These are phyloP conservation scores for Lyophyllum atratum DNA, from an alignment of 768 basidiomycete species.

Conservation along the genomic window DNA sequence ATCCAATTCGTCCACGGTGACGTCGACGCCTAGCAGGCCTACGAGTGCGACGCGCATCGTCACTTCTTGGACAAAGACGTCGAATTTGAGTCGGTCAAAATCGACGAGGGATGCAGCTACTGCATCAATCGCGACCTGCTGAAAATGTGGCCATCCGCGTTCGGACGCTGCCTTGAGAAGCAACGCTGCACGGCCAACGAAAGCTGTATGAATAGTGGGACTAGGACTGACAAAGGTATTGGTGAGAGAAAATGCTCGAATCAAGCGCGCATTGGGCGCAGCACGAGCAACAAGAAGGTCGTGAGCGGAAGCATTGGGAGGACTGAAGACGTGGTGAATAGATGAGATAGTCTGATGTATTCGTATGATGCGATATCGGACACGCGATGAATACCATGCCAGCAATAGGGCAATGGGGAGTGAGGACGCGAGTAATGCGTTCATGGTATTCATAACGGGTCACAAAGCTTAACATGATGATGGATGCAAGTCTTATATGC, in stretches of 20 bases:
- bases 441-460: constrained; percentile 8
- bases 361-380: not conserved
- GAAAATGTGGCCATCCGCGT: constrained; percentile 37
- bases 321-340: constrained; percentile 10
- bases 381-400: not conserved
- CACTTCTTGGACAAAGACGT: constrained; percentile 43
- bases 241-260: constrained; percentile 35
- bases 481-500: constrained; percentile 2
- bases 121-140: constrained; percentile 28
- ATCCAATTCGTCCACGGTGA: constrained; percentile 28
- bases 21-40: constrained; percentile 38
- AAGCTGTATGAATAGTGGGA: constrained; percentile 33
- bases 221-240: constrained; percentile 56
- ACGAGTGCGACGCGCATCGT: constrained; percentile 44
- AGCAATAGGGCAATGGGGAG: not conserved
- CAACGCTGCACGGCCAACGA: constrained; percentile 27
- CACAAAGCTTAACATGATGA: constrained; percentile 2
- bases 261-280: constrained; percentile 34
- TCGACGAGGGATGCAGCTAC: constrained; percentile 25
- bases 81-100: constrained; percentile 25
- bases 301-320: constrained; percentile 4
- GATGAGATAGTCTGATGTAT: not conserved
- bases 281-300: constrained; percentile 34
- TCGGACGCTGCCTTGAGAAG: constrained; percentile 29
- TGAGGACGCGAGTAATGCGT: not conserved